These are phyloP conservation scores for Brettanomyces sp. DNA, from an alignment of 805 yeast genomes.

Conservation along the genomic window DNA sequence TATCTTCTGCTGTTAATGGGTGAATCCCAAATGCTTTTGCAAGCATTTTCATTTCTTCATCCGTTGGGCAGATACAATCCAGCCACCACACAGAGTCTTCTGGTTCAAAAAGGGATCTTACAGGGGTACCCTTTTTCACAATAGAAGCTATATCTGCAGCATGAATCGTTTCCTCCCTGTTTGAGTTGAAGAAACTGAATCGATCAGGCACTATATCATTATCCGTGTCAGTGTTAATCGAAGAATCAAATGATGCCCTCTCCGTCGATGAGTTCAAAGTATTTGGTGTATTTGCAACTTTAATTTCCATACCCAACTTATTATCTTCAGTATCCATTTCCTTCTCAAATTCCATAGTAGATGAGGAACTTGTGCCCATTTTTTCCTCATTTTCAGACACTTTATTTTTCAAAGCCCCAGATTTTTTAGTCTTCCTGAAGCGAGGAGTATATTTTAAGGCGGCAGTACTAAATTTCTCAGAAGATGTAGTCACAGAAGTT, in stretches of 20 bases:
- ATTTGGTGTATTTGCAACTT: not conserved
- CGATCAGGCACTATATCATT: slow-evolving; percentile 46
- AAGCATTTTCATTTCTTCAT: slow-evolving; percentile 83
- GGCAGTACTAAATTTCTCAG: slow-evolving; percentile 35
- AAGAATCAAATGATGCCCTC: not conserved
- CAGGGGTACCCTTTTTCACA: slow-evolving; percentile 53
- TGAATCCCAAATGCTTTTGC: slow-evolving; percentile 95
- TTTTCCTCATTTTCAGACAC: not conserved
- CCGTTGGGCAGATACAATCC: slow-evolving; percentile 90
- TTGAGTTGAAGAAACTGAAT: slow-evolving; percentile 75
- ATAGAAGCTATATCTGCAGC: slow-evolving; percentile 80
- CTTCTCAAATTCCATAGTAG: not conserved
- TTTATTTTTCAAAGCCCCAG: not conserved
- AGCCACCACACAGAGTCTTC: slow-evolving; percentile 91
- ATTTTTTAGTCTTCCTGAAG: not conserved
- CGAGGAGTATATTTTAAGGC: slow-evolving; percentile 58
- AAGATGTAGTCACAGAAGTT: slow-evolving; percentile 23
- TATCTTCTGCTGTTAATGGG: slow-evolving; percentile 97
- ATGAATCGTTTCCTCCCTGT: slow-evolving; percentile 79
- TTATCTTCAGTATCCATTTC: not conserved
- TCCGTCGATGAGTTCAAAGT: not conserved
- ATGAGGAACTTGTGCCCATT: not conserved
- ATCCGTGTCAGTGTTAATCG: slow-evolving; percentile 6
- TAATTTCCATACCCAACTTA: not conserved
- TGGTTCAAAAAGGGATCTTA: slow-evolving; percentile 59